Evolutionary conservation across 192 early-diverging fungal genomes (phyloP).

Genomic region (Podochytrium sp.): DNA sequence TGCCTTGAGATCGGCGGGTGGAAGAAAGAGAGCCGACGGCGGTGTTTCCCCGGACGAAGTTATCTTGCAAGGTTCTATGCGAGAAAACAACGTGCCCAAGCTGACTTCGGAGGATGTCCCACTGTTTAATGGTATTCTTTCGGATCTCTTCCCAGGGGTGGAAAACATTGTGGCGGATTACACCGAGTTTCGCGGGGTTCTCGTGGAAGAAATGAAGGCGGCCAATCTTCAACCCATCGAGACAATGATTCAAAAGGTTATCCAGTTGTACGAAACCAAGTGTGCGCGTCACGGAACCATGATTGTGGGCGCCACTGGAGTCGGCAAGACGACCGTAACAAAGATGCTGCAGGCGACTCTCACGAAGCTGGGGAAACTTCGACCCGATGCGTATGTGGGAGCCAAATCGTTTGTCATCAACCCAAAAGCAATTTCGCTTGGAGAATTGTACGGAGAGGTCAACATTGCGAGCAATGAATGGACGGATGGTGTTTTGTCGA

Average conservation of each 20-base stretch:
- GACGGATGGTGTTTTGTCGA: slow-evolving; percentile 62
- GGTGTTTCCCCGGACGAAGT: slow-evolving; percentile 57
- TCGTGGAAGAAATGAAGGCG: slow-evolving; percentile 56
- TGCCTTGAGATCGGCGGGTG: slow-evolving; percentile 53
- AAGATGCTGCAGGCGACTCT: slow-evolving; percentile 56
- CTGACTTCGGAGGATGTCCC: slow-evolving; percentile 66
- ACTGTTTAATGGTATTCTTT: slow-evolving; percentile 59
- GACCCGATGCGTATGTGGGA: slow-evolving; percentile 44
- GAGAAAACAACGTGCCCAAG: slow-evolving; percentile 66
- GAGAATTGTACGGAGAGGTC: slow-evolving; percentile 62
- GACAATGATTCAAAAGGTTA: slow-evolving; percentile 52
- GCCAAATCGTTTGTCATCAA: slow-evolving; percentile 57
- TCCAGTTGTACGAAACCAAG: slow-evolving; percentile 65
- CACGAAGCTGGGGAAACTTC: slow-evolving; percentile 44
- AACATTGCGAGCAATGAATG: slow-evolving; percentile 62
- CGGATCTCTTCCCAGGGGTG: slow-evolving; percentile 63
- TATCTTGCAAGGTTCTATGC: slow-evolving; percentile 54
- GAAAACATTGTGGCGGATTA: slow-evolving; percentile 52
- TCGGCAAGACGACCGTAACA: slow-evolving; percentile 59
- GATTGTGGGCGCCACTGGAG: slow-evolving; percentile 62
- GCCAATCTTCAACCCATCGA: slow-evolving; percentile 47
- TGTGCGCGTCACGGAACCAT: slow-evolving; percentile 60
- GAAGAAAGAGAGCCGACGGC: slow-evolving; percentile 49
- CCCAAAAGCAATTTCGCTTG: slow-evolving; percentile 59
- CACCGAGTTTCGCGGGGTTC: slow-evolving; percentile 49